Evolutionary conservation across 768 basidiomycete species (phyloP), one percentile per base, ranked within the genome.

Genomic region (Collybia sp.): DNA sequence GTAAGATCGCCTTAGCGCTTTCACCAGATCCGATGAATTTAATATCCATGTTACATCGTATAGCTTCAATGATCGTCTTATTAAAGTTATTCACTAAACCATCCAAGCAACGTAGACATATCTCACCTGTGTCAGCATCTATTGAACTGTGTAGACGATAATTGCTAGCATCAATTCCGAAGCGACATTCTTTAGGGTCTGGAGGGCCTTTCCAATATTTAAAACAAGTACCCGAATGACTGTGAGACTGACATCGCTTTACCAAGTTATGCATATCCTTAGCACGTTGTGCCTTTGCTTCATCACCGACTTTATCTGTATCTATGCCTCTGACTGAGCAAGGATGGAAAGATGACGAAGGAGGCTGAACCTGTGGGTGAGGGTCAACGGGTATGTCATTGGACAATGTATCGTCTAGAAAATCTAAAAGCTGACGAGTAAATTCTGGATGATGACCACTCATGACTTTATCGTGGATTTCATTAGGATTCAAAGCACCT

Each of bases 41-140:
- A 1, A 77, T 69, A 43, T 77, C 75, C 66, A 72, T 73, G 43
- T 77, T 77, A 38, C 69, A 69, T 0, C 64, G 46, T 0, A 75
- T 46, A 0, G 56, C 52, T n/a, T 59, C 33, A 1, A 74, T 8
- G 0, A 76, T 72, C 0, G 63, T 68, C 0, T 39, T 43, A 53
- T 75, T 75, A 45, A 69, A 76, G 43, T 72, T 65, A 38, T 75
- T 76, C 0, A 76, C 68, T 40, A 69, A 19, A 0, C 70, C 66
- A 57, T 77, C 62, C 0, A 72, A 36, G 32, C 62, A 59, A 0
- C 59, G 52, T 0, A 73, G 40, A 12, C 11, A 40, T 0, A 75
- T 19, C 18, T 65, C 60, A 1, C 66, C 69, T 25, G 64, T 63
- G 1, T 62, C 57, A 0, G 25, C 1, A 48, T 73, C 59, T 40